Conservation (phyloP, 345 rosid species). For the Rubroshorea leprosula region DNA sequence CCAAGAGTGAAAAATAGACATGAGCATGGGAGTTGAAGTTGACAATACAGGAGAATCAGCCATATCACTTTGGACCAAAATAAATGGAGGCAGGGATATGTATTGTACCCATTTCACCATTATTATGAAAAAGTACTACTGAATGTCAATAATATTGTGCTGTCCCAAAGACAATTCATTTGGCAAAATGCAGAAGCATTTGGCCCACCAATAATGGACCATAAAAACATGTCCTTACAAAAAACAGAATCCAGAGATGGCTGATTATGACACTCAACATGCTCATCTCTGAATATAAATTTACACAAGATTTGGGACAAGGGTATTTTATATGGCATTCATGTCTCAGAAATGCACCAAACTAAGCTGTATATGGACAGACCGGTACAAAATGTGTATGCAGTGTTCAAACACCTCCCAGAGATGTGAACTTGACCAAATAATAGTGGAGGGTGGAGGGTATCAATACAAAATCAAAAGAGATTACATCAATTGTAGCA, state of each 20-base stretch:
- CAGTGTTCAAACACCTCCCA: neutral
- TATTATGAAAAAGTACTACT: neutral
- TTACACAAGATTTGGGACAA: neutral
- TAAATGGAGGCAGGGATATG: conserved; percentile 26
- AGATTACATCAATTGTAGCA: conserved; percentile 13
- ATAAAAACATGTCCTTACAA: conserved; percentile 32
- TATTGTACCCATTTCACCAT: conserved; percentile 8
- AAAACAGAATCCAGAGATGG: conserved; percentile 11
- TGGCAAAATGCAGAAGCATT: conserved; percentile 23
- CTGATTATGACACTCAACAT: conserved; percentile 12
- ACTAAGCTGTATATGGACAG: conserved; percentile 12
- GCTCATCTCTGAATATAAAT: neutral
- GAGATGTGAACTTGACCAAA: conserved; percentile 10
- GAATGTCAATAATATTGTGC: conserved; percentile 23
- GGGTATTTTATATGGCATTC: neutral
- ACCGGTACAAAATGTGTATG: conserved; percentile 7
- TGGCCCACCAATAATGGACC: conserved; percentile 53
- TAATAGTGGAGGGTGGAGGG: conserved; percentile 22
- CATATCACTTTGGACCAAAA: conserved; percentile 39
- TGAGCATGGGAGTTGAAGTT: conserved; percentile 30
- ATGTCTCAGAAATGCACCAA: conserved; percentile 5
- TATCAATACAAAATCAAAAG: conserved; percentile 14
- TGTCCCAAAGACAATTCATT: conserved; percentile 25
- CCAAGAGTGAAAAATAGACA: conserved; percentile 22
- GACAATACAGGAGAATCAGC: conserved; percentile 29